Base-by-base conservation (phyloP, 2,329 filamentous ascomycete genomes). In the Pseudocercospora cruenta region DNA sequence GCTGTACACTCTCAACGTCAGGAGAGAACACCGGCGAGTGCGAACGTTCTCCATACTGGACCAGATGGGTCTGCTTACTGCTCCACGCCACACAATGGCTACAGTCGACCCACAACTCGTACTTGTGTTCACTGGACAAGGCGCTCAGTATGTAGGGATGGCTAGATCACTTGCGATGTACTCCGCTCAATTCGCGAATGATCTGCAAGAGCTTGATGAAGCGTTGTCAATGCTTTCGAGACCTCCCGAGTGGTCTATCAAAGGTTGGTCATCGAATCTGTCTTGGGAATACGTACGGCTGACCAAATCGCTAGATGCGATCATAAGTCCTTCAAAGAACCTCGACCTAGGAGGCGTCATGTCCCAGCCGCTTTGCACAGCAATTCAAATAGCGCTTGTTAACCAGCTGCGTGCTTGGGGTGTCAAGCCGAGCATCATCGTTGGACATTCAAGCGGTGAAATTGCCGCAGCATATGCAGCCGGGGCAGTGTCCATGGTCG, bases 391-490 rank as follows among this genome's bases (percentile, higher is more conserved):
- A 19, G 67, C 67, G 12, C 36, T 64, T 16, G 60, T 68, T 12
- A 47, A 59, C 24, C 2, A 57, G 24, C 58, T 69, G 9, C 9
- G 14, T 24, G 53, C 19, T 16, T 14, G 24, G 7, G 53, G n/a
- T 22, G 45, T 21, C 33, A 33, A 7, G 9, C 45, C 45, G 16
- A 9, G 9, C 9, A 21, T 66, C 12, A 72, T 75, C 0, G 66
- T 73, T 26, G 76, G 76, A 6, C 76, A 78, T 60, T 74, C 71
- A 3, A 65, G 47, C 26, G 76, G 76, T 7, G 76, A 78, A 55
- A 75, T 77, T 14, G 75, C 72, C 24, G 75, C 75, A 1, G 74
- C 76, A 26, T 62, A 54, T 26, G 51, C 43, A 16, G 43, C 45
- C 6, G 45, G 60, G 10, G 24, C 22, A 14, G 14, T 62, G 12